Base-by-base conservation (phyloP, 768 basidiomycete species). In the Boletus sp. region DNA sequence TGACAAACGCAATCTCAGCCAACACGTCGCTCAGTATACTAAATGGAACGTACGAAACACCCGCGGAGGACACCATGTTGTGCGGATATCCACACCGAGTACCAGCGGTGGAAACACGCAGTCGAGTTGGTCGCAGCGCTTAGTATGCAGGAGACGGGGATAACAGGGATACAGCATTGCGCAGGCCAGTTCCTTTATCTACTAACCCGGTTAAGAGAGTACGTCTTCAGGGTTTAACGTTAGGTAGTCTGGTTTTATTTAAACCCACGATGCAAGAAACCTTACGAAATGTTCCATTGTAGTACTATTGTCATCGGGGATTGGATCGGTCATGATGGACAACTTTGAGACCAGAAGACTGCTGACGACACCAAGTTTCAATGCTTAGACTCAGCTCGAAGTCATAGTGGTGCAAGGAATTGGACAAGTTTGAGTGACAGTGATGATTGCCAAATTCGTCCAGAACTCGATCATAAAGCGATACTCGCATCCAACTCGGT, bases 221-320 rank as follows among this genome's bases (percentile, higher is more conserved):
- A 66, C 65, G 51, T 65, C 47, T 47, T 68, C 58, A 66, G 61
- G 64, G 67, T 60, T 60, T 44, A 50, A 47, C 47, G 54, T 35
- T 15, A 57, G n/a, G 24, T 5, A 36, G 48, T 39, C 33, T 32
- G 32, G 35, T 18, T 37, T 24, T 18, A 35, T 35, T 8, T 40
- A 29, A 18, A 28, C 36, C 46, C 41, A 57, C 41, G 54, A 50
- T 33, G 45, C 35, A 24, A 9, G 28, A n/a, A 47, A 57, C 33
- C n/a, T 57, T 58, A 64, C 64, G 64, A 42, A 55, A 66, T 37
- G 37, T 54, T 47, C 44, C 42, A 20, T 59, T 12, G 32, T 47
- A 15, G 29, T 28, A 29, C 28, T 9, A 14, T 14, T 44, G 41
- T 24, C 33, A 11, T 33, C 28, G 28, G 15, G 15, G 8, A 29